phyloP scores from a whole-genome alignment of 768 basidiomycete genomes.

The Lactifluus piperatus region DNA sequence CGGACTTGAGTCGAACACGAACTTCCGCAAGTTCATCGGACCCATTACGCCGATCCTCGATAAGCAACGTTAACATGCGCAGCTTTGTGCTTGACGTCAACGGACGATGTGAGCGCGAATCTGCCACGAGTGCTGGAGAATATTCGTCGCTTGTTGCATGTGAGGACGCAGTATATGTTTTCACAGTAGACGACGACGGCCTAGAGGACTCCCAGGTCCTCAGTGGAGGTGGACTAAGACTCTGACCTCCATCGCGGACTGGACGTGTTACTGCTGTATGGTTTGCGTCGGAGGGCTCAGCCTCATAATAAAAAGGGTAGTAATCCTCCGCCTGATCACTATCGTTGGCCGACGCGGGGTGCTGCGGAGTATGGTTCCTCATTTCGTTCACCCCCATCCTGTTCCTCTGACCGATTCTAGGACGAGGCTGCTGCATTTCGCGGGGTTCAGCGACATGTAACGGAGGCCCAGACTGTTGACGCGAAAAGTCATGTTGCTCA shows the following conservation, averaged over 20 bases:
- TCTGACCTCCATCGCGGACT: background rate
- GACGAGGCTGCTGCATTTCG: background rate
- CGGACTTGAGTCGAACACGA: conserved; percentile 43
- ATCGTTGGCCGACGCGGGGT: background rate
- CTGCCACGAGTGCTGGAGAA: background rate
- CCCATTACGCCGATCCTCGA: conserved; percentile 51
- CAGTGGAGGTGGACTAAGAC: background rate
- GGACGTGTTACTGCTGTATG: background rate
- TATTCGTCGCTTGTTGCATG: background rate
- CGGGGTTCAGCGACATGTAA: background rate
- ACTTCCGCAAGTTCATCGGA: conserved; percentile 58
- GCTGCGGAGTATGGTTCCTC: background rate
- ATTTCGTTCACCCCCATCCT: background rate
- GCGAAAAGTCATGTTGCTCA: background rate
- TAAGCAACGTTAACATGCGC: conserved; percentile 59
- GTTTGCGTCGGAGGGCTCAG: background rate
- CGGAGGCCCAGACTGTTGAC: background rate
- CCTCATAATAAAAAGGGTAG: background rate
- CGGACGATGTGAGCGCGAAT: background rate
- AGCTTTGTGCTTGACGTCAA: conserved; percentile 13
- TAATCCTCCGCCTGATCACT: background rate
- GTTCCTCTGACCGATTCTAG: background rate
- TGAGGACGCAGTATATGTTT: background rate
- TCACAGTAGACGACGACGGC: background rate
- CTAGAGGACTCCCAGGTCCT: background rate